Evolutionary conservation across 2,329 filamentous ascomycete species (phyloP).

Genomic region (Huntiella abstrusa): DNA sequence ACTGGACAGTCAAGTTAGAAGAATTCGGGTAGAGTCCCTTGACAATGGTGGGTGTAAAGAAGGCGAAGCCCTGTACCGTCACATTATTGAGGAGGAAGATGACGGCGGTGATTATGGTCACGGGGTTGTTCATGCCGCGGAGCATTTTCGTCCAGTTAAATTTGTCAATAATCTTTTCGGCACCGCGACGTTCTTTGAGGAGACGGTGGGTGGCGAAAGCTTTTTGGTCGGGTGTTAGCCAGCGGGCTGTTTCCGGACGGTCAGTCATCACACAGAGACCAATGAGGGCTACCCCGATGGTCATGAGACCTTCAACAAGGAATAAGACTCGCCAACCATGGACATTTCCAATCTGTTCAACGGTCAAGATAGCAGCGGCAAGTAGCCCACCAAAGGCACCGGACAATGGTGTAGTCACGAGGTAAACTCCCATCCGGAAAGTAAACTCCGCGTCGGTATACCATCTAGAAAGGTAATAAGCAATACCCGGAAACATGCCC

Average conservation of each 20-base stretch:
- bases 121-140: slow-evolving; percentile 39
- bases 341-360: slow-evolving; percentile 38
- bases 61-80: slow-evolving; percentile 46
- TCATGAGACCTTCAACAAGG: slow-evolving; percentile 47
- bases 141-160: slow-evolving; percentile 37
- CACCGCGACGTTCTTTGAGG: slow-evolving; percentile 44
- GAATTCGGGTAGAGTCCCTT: slow-evolving; percentile 40
- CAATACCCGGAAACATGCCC: slow-evolving; percentile 55
- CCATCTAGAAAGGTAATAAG: slow-evolving; percentile 56
- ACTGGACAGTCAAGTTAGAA: slow-evolving; percentile 40
- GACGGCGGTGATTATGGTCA: slow-evolving; percentile 33
- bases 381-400: slow-evolving; percentile 54
- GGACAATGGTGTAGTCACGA: slow-evolving; percentile 51
- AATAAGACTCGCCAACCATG: slow-evolving; percentile 51
- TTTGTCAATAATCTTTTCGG: slow-evolving; percentile 41
- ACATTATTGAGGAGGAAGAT: slow-evolving; percentile 48
- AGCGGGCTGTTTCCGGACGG: slow-evolving; percentile 45
- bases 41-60: slow-evolving; percentile 49
- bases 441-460: slow-evolving; percentile 50
- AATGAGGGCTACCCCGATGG: slow-evolving; percentile 33
- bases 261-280: slow-evolving; percentile 48
- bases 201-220: slow-evolving; percentile 46
- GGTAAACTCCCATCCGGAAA: slow-evolving; percentile 48
- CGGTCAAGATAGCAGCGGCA: slow-evolving; percentile 41
- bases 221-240: slow-evolving; percentile 48